These are phyloP conservation scores for Epichloe typhina DNA, from an alignment of 2,329 filamentous ascomycete genomes.

Conservation along the genomic window DNA sequence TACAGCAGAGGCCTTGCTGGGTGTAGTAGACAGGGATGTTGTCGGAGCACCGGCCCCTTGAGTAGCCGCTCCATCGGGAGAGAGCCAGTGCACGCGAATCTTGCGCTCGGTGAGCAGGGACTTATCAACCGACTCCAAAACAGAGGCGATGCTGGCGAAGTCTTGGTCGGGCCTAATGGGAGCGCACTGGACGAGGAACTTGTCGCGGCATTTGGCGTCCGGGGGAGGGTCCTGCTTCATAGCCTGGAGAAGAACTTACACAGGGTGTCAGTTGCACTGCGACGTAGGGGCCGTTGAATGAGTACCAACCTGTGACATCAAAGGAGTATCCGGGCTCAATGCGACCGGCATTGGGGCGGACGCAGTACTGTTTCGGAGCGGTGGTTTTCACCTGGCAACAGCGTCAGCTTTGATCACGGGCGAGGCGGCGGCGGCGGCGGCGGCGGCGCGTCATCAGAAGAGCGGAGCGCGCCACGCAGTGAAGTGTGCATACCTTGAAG, in stretches of 20 bases:
- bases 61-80: conserved; percentile 37
- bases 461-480: neutral
- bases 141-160: conserved; percentile 63
- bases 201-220: conserved; percentile 88
- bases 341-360: conserved; percentile 90
- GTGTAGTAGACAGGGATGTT: conserved; percentile 25
- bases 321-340: conserved; percentile 84
- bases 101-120: conserved; percentile 78
- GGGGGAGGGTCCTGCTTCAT: conserved; percentile 93
- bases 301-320: conserved; percentile 65
- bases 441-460: neutral
- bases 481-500: conserved; percentile 47
- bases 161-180: conserved; percentile 74
- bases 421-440: neutral
- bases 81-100: conserved; percentile 80
- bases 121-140: conserved; percentile 74
- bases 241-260: conserved; percentile 77
- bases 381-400: conserved; percentile 82
- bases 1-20: conserved; percentile 24
- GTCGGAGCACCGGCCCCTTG: conserved; percentile 10
- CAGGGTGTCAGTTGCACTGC: conserved; percentile 9
- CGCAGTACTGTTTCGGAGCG: conserved; percentile 98
- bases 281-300: neutral
- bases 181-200: conserved; percentile 92
- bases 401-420: neutral